Percentiles rank a stretch among this genome's conserved stretches.
Evolutionary conservation across 768 basidiomycete species (phyloP).

Genomic region (Erythrobasidium yunnanense): DNA sequence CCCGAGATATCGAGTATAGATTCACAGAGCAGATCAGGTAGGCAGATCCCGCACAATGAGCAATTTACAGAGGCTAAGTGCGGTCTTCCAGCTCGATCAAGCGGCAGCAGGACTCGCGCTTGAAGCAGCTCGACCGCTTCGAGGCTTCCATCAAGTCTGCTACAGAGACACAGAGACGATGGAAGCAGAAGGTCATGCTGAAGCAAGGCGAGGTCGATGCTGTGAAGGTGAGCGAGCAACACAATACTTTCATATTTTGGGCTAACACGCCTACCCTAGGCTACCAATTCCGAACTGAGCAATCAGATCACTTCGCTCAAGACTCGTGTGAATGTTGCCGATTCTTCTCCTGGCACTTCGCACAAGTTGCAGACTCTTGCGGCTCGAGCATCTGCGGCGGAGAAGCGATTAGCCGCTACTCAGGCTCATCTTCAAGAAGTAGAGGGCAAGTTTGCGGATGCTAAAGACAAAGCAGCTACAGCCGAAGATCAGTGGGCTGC

Average conservation of each 20-base stretch:
- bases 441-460: slow-evolving; percentile 68
- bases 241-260: background rate
- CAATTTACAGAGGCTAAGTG: slow-evolving; percentile 8
- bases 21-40: slow-evolving; percentile 59
- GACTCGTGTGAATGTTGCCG: slow-evolving; percentile 24
- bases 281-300: slow-evolving; percentile 62
- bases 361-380: slow-evolving; percentile 61
- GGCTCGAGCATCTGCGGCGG: slow-evolving; percentile 68
- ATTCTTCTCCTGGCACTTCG: slow-evolving; percentile 46
- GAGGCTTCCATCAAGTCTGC: slow-evolving; percentile 72
- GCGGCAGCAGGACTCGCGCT: slow-evolving; percentile 74
- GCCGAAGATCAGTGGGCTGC: slow-evolving; percentile 89
- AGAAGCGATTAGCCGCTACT: slow-evolving; percentile 71
- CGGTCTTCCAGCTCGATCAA: slow-evolving; percentile 49
- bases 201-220: slow-evolving; percentile 86
- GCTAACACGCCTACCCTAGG: slow-evolving; percentile 45
- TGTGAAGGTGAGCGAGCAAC: slow-evolving; percentile 55
- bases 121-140: slow-evolving; percentile 87
- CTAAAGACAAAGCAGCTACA: slow-evolving; percentile 59
- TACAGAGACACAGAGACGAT: slow-evolving; percentile 65
- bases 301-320: slow-evolving; percentile 57
- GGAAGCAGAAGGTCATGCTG: slow-evolving; percentile 67
- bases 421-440: slow-evolving; percentile 71
- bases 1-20: slow-evolving; percentile 63
- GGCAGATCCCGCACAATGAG: slow-evolving; percentile 28